These are phyloP conservation scores for Eucalyptus curtisii DNA, from an alignment of 345 rosid genomes.

Conservation along the genomic window DNA sequence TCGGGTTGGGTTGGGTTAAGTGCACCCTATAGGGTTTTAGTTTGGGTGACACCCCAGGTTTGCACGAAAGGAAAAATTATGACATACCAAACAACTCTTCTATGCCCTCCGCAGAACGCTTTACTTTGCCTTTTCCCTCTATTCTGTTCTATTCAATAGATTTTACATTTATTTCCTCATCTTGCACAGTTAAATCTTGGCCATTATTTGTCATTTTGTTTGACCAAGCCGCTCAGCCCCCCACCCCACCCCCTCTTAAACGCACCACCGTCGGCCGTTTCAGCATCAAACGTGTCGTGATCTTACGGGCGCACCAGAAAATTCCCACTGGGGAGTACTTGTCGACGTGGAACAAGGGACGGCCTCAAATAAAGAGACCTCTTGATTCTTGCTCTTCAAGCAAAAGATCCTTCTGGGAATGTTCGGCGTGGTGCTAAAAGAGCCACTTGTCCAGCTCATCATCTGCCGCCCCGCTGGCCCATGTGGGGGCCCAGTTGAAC, in stretches of 20 bases:
- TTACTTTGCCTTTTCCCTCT: neutral
- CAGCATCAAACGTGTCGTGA: neutral
- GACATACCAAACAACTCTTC: no score
- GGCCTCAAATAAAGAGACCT: neutral
- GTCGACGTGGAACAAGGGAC: neutral
- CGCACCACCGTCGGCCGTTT: neutral
- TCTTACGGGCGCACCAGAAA: neutral
- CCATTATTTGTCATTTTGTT: neutral
- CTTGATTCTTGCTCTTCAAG: neutral
- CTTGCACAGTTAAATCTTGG: neutral
- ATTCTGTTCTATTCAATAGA: neutral
- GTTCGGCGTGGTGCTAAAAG: neutral
- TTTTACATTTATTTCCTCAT: neutral
- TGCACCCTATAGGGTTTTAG: no score
- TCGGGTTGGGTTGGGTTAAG: no score
- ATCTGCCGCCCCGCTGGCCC: neutral
- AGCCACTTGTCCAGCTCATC: neutral
- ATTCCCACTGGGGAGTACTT: neutral
- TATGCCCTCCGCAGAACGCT: no score
- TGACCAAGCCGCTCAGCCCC: neutral
- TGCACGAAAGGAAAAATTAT: no score
- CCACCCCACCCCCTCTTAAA: rapidly evolving
- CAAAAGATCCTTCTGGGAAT: neutral
- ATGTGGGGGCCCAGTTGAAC: neutral
- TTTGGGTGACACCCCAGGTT: no score